phyloP scores from a whole-genome alignment of 106 monocot genomes.

The Cymbidium sinense region DNA sequence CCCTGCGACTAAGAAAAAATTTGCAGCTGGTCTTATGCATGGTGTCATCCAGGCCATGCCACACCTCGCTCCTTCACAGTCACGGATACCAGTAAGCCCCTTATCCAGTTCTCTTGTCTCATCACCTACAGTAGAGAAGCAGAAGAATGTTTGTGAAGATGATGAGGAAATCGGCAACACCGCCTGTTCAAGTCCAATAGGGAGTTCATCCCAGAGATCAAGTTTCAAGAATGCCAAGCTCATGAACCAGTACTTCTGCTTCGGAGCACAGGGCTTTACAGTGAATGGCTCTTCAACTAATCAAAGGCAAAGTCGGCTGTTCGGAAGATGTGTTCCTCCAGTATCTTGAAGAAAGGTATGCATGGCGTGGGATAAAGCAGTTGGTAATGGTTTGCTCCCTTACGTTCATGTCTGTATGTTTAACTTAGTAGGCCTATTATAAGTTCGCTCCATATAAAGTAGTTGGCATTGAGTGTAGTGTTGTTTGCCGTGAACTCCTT shows the following conservation, averaged over 20 bases:
- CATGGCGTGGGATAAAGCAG: background rate
- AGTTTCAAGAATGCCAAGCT: conserved; percentile 26
- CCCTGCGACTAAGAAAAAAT: conserved; percentile 58
- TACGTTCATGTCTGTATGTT: background rate
- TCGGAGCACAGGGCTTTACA: conserved; percentile 54
- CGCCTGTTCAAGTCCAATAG: conserved; percentile 25
- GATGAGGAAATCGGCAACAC: conserved; percentile 23
- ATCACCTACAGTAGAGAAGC: conserved; percentile 24
- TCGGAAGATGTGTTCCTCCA: conserved; percentile 33
- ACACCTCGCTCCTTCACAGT: conserved; percentile 24
- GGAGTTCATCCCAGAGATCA: conserved; percentile 16
- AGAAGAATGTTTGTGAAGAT: conserved; percentile 29
- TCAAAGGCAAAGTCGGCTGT: conserved; percentile 20
- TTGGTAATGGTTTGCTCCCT: background rate
- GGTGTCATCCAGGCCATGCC: conserved; percentile 76
- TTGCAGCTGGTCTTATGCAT: conserved; percentile 53
- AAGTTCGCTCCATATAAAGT: background rate
- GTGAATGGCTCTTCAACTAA: conserved; percentile 24
- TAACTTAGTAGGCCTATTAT: background rate
- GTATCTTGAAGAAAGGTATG: conserved; percentile 22
- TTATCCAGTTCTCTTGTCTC: conserved; percentile 17
- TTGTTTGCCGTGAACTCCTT: background rate
- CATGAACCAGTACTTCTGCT: conserved; percentile 74
- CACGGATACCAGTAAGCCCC: conserved; percentile 16
- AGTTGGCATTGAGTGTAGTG: background rate